phyloP scores from a whole-genome alignment of 768 basidiomycete genomes.

The Flagelloscypha sp. region DNA sequence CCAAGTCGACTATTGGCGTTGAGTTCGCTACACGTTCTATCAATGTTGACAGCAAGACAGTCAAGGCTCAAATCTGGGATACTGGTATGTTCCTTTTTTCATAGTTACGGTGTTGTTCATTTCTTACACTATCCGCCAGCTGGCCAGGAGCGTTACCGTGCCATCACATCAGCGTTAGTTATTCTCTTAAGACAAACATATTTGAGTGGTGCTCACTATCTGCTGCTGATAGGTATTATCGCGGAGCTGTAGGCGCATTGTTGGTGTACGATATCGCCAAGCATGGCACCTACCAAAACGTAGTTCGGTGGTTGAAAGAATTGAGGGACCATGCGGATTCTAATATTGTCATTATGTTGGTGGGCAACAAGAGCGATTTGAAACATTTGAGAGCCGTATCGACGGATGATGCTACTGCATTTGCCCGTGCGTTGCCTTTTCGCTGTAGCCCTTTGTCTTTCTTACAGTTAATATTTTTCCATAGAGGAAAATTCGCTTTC shows the following conservation, averaged over 20 bases:
- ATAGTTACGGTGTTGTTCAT: neutral
- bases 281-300: slow-evolving; percentile 89
- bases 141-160: slow-evolving; percentile 95
- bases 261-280: slow-evolving; percentile 94
- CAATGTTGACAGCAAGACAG: slow-evolving; percentile 90
- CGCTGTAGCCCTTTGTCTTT: slow-evolving; percentile 1
- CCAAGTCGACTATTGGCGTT: slow-evolving; percentile 98
- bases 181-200: slow-evolving; percentile 5
- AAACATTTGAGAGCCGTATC: slow-evolving; percentile 94
- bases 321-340: slow-evolving; percentile 90
- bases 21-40: slow-evolving; percentile 97
- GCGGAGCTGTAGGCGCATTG: slow-evolving; percentile 89
- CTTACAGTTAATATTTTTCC: slow-evolving; percentile 4
- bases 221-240: slow-evolving; percentile 69
- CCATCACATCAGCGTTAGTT: slow-evolving; percentile 90
- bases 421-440: slow-evolving; percentile 54
- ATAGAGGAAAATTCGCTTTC: slow-evolving; percentile 85
- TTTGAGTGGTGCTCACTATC: slow-evolving; percentile 1
- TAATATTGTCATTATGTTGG: slow-evolving; percentile 92
- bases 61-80: slow-evolving; percentile 99
- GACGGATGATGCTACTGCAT: slow-evolving; percentile 93
- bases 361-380: slow-evolving; percentile 99
- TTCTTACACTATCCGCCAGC: slow-evolving; percentile 36
- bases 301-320: slow-evolving; percentile 95
- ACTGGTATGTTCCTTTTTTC: slow-evolving; percentile 55